Evolutionary conservation across 2,329 filamentous ascomycete species (phyloP), one percentile per base, ranked within the genome.

Genomic region (Cytospora schulzeri): DNA sequence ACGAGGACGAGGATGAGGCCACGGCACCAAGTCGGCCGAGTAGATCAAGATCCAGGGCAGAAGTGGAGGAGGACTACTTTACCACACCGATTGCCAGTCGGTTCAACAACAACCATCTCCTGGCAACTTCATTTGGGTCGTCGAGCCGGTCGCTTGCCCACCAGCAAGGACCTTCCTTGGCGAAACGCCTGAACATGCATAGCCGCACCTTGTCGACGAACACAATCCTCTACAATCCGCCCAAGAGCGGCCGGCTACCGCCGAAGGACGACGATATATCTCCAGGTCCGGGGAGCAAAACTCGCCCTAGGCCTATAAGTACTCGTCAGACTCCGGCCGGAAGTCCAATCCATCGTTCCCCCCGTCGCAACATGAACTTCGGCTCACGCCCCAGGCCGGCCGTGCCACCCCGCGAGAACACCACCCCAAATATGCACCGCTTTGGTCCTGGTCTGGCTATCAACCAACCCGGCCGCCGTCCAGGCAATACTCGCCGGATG

Each of bases 161-260:
- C 14, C 68, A 68, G 45, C 68, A 67, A 31, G 69, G 59, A 12
- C 54, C 71, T 2, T 76, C 58, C 65, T 73, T 62, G 48, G 72
- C 57, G 68, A 69, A 74, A 50, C 76, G 78, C 59, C 75, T 78
- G 53, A 78, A 76, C 0, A 71, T 80, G 5, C 93, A 97, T 71
- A 84, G 79, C 62, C 89, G 93, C 45, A 93, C 92, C 15, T 75
- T 90, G 4, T 97, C 93, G 0, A 90, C 88, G 24, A 92, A 89
- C 70, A 97, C 93, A 0, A 93, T 96, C 61, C 80, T 97, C 1
- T 96, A 91, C 77, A 93, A 91, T 38, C 93, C 93, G 0, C 79
- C 69, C 1, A 33, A 60, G 15, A 48, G 17, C 14, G 55, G 57
- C 41, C 59, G 59, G 19, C 55, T 60, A 26, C 55, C 63, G 15